A percentile compares a stretch with the other conserved stretches of the same genome.
These are phyloP conservation scores for Neonectria coccinea DNA, from an alignment of 2,329 filamentous ascomycete genomes.

Conservation along the genomic window DNA sequence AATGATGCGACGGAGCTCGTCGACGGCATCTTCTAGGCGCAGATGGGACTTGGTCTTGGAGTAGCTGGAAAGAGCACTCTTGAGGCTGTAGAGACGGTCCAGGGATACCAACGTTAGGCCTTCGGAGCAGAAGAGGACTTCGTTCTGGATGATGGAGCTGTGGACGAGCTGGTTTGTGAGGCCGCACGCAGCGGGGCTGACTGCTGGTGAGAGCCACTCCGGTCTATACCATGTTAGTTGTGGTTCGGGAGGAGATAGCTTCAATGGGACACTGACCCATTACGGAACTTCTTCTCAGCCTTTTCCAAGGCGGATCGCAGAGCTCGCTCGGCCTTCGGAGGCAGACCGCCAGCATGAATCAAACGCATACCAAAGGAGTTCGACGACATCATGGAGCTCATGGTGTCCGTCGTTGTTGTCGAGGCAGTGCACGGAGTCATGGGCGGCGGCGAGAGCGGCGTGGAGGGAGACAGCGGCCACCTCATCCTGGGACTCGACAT, in stretches of 20 bases:
- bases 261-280: conserved; percentile 50
- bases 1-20: conserved; percentile 71
- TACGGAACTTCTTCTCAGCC: conserved; percentile 60
- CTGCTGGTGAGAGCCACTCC: conserved; percentile 58
- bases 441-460: conserved; percentile 56
- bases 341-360: conserved; percentile 60
- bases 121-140: conserved; percentile 69
- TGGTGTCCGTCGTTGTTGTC: conserved; percentile 49
- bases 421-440: conserved; percentile 62
- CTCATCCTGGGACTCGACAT: conserved; percentile 44
- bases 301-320: conserved; percentile 63
- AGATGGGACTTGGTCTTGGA: conserved; percentile 57
- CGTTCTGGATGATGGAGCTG: conserved; percentile 69
- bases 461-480: conserved; percentile 54
- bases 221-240: conserved; percentile 46
- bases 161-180: conserved; percentile 65
- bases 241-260: not conserved
- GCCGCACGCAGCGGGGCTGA: conserved; percentile 57
- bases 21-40: conserved; percentile 70
- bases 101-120: conserved; percentile 70
- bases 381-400: conserved; percentile 48
- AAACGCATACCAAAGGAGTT: conserved; percentile 63
- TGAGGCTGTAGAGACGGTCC: conserved; percentile 74
- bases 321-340: conserved; percentile 59
- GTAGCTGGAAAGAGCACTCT: conserved; percentile 69